Evolutionary conservation across 2,329 filamentous ascomycete genomes (phyloP).

Genomic region (Cephalotrichum gorgonifer): DNA sequence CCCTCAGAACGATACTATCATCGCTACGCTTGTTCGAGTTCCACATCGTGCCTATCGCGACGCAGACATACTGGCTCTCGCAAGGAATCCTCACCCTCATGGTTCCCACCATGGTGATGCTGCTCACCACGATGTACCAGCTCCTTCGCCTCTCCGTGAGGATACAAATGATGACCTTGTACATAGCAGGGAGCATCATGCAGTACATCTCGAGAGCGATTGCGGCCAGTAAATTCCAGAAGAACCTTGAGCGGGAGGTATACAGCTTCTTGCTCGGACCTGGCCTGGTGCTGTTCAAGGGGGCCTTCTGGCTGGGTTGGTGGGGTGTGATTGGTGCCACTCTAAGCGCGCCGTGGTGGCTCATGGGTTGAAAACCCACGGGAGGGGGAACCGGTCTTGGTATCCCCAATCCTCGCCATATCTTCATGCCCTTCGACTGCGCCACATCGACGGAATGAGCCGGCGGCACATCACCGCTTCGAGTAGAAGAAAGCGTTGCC

Average conservation of each 20-base stretch:
- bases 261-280: slow-evolving; percentile 3
- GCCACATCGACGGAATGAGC: background rate
- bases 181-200: background rate
- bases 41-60: background rate
- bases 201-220: background rate
- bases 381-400: too few relatives aligned
- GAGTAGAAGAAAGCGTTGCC: slow-evolving; percentile 92
- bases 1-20: background rate
- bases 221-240: background rate
- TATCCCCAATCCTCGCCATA: too few relatives aligned
- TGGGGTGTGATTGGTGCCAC: background rate
- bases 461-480: background rate
- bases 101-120: background rate
- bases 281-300: background rate
- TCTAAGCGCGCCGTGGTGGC: slow-evolving; percentile 2
- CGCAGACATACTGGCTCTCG: background rate
- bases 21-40: background rate
- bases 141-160: background rate
- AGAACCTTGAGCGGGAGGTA: slow-evolving; percentile 1
- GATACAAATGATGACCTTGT: background rate
- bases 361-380: background rate
- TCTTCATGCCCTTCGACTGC: too few relatives aligned
- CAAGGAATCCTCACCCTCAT: background rate
- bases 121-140: background rate
- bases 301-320: slow-evolving; percentile 1